phyloP scores from a whole-genome alignment of 345 rosid genomes.

The Anastatica hierochuntica region DNA sequence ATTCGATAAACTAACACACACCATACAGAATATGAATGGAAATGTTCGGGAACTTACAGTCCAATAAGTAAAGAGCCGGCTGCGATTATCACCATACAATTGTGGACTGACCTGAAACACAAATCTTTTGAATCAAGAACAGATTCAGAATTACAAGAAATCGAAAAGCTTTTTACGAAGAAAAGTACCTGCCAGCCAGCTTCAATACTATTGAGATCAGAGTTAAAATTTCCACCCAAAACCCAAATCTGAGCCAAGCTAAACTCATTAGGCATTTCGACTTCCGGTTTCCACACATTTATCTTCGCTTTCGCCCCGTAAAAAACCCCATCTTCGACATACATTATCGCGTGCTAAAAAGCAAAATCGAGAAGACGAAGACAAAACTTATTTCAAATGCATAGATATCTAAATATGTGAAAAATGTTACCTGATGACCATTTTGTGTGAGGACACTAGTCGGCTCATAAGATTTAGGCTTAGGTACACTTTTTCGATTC shows the following conservation, averaged over 20 bases:
- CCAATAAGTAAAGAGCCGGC: slow-evolving; percentile 75
- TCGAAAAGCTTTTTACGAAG: background rate
- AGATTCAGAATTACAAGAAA: background rate
- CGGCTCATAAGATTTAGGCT: slow-evolving; percentile 47
- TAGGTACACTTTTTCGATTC: slow-evolving; percentile 36
- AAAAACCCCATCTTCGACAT: slow-evolving; percentile 51
- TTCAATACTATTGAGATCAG: slow-evolving; percentile 69
- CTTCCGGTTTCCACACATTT: slow-evolving; percentile 65
- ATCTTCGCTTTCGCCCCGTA: slow-evolving; percentile 67
- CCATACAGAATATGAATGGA: background rate
- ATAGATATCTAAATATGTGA: background rate
- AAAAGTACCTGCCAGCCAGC: slow-evolving; percentile 63
- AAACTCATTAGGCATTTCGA: slow-evolving; percentile 58
- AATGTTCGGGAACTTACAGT: slow-evolving; percentile 40
- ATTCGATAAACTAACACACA: background rate
- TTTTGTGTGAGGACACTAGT: slow-evolving; percentile 49
- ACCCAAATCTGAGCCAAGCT: slow-evolving; percentile 71
- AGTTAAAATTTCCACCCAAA: slow-evolving; percentile 58
- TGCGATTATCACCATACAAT: slow-evolving; percentile 53
- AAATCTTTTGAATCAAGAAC: slow-evolving; percentile 1
- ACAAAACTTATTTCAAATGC: background rate
- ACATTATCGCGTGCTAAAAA: slow-evolving; percentile 55
- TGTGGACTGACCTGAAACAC: slow-evolving; percentile 57
- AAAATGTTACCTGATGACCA: slow-evolving; percentile 32
- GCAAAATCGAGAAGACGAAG: background rate